Percentiles rank a stretch among this genome's conserved stretches.
Evolutionary conservation across 2,329 filamentous ascomycete species (phyloP).

Genomic region (Epichloe festucae): DNA sequence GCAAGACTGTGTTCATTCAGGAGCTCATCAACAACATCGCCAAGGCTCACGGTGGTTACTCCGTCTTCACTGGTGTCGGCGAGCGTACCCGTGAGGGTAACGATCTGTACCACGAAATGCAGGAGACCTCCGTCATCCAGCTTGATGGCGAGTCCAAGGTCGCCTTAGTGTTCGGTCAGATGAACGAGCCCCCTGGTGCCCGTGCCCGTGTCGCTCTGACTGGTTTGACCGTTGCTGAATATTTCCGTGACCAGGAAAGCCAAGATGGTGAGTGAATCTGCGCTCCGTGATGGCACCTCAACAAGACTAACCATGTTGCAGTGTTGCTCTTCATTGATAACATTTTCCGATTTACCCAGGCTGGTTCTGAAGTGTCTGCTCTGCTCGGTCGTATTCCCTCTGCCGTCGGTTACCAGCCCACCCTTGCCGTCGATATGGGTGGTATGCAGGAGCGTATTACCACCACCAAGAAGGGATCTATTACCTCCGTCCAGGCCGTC

Average conservation of each 20-base stretch:
- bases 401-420: slow-evolving; percentile 99
- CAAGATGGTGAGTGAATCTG: slow-evolving; percentile 59
- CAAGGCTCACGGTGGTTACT: slow-evolving; percentile 99
- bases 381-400: slow-evolving; percentile 99
- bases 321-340: slow-evolving; percentile 99
- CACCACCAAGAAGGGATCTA: slow-evolving; percentile 98
- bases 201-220: slow-evolving; percentile 99
- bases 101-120: slow-evolving; percentile 99
- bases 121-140: slow-evolving; percentile 98
- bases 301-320: slow-evolving; percentile 16
- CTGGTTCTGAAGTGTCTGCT: slow-evolving; percentile 99
- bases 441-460: slow-evolving; percentile 99
- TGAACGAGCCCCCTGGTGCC: slow-evolving; percentile 99
- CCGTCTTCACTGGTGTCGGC: slow-evolving; percentile 99
- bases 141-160: slow-evolving; percentile 99
- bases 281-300: background rate
- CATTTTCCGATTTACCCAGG: slow-evolving; percentile 99
- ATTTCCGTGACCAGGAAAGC: slow-evolving; percentile 64
- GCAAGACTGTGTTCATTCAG: slow-evolving; percentile 99
- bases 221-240: slow-evolving; percentile 67
- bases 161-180: slow-evolving; percentile 98
- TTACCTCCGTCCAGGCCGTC: slow-evolving; percentile 99
- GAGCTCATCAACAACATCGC: slow-evolving; percentile 99
- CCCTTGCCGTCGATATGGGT: slow-evolving; percentile 98
- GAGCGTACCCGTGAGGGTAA: slow-evolving; percentile 99